These are phyloP conservation scores for Cryomyces antarcticus DNA, from an alignment of 495 filamentous ascomycete genomes.

Conservation along the genomic window DNA sequence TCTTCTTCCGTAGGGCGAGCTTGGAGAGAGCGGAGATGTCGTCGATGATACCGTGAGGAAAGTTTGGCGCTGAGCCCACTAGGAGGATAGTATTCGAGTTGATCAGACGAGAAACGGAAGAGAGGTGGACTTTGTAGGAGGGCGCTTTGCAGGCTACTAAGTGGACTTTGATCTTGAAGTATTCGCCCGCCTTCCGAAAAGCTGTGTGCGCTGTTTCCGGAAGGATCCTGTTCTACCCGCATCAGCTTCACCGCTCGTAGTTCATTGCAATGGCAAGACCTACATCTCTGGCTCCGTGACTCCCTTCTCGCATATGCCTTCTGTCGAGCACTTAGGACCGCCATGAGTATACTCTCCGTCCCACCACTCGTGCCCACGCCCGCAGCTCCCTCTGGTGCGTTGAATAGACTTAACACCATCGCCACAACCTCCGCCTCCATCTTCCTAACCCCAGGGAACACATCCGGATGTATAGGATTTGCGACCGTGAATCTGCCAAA, in stretches of 20 bases:
- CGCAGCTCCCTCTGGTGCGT: constrained; percentile 63
- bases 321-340: constrained; percentile 67
- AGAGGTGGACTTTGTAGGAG: constrained; percentile 59
- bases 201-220: constrained; percentile 88
- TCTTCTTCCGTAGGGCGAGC: constrained; percentile 52
- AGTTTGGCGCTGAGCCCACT: constrained; percentile 89
- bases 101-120: constrained; percentile 60
- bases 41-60: constrained; percentile 94
- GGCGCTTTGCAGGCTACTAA: constrained; percentile 76
- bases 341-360: constrained; percentile 93
- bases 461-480: constrained; percentile 98
- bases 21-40: constrained; percentile 75
- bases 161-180: constrained; percentile 91
- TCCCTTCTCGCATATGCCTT: constrained; percentile 70
- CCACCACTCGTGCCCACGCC: constrained; percentile 86
- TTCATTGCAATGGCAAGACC: constrained; percentile 7
- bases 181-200: constrained; percentile 83
- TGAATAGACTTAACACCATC: constrained; percentile 83
- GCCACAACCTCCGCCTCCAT: constrained; percentile 98
- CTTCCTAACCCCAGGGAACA: constrained; percentile 93
- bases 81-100: constrained; percentile 94
- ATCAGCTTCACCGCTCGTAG: constrained; percentile 2
- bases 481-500: constrained; percentile 82
- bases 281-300: constrained; percentile 92
- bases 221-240: constrained; percentile 43